Base-by-base conservation (phyloP, 2,329 filamentous ascomycete species). In the Zymoseptoria brevis region DNA sequence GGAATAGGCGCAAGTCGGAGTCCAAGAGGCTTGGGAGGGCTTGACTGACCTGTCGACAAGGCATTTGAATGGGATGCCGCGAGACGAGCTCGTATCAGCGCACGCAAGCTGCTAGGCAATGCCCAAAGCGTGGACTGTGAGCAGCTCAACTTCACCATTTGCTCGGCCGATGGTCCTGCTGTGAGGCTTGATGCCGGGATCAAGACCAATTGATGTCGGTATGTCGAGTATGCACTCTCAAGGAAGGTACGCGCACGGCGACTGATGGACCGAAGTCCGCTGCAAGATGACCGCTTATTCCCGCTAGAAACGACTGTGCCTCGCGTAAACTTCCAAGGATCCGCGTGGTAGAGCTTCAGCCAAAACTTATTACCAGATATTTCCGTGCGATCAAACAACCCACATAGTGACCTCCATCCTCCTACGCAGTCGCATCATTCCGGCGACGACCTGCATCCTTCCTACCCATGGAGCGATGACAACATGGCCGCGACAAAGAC, bases 401-500 rank as follows among this genome's bases (percentile, higher is more conserved):
- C 22, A 3, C 41, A 4, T 50, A 24, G 41, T 4, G 26, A 56
- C 48, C 51, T 61, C 24, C 11, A 21, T 22, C 24, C 35, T 19
- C 30, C 22, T 49, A n/a, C 22, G 53, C 22, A 19, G 26, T 54
- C 19, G 21, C 19, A 57, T 56, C 21, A 53, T 60, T 30, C 57
- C 60, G 22, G 9, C 21, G 64, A 54, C 35, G 5, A 41, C 11
- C 35, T 41, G 16, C 35, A 41, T 16, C 9, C 16, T 16, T 16
- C 16, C 35, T 16, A 5, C 49, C n/a, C 54, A 56, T 59, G 60
- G 41, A 68, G 71, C 69, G 66, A 73, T 75, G 73, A 68, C 62
- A 61, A 60, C 61, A 65, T 59, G 60, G 66, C 60, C 52, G 77
- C 79, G 77, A 73, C 76, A 52, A 72, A 72, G 63, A 67, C 75